Base-by-base conservation (phyloP, 2,329 filamentous ascomycete genomes). In the Nothophaeocryptopus gaeumannii region DNA sequence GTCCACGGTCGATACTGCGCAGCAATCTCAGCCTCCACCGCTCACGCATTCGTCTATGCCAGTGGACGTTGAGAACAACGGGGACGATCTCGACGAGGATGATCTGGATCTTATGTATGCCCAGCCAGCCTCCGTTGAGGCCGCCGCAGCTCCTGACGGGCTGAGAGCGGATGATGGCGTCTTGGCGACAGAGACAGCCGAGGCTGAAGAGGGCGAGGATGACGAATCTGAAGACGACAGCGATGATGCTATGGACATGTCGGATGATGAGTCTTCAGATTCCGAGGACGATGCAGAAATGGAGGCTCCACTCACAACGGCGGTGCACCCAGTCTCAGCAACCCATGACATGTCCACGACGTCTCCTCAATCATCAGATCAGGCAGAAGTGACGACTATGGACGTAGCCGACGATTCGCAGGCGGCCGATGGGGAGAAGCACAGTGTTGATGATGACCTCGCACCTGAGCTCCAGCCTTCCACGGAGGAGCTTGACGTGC, bases 381-480 rank as follows among this genome's bases (percentile, higher is more conserved):
- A 26, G 20, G 20, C 20, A 26, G 20, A 26, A 26, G 20, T 7
- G 20, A 26, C 20, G 20, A 26, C 55, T 12, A 57, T 59, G 53
- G 56, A 59, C 41, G 49, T 52, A 16, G 54, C 56, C n/a, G 51
- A 51, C 16, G 53, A 51, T 36, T 46, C 50, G 16, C 48, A 47
- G 9, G 32, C 32, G 8, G 50, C 48, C 26, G 45, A 45, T 15
- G 37, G 45, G 13, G 32, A 39, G 15, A 40, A 47, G 15, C 36
- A 30, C 12, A 45, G 45, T 30, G 10, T 14, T 15, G 34, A 33
- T 26, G 15, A 34, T 47, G 67, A 73, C 58, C 48, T 73, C 53
- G 72, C 69, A 39, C 67, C 66, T 30, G 70, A 74, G 55, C 53
- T 72, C 39, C 71, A 72, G 49, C 54, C 59, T 39, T 47, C 50